These are phyloP conservation scores for Sedum album DNA, from an alignment of 164 flowering plant genomes.

Conservation along the genomic window DNA sequence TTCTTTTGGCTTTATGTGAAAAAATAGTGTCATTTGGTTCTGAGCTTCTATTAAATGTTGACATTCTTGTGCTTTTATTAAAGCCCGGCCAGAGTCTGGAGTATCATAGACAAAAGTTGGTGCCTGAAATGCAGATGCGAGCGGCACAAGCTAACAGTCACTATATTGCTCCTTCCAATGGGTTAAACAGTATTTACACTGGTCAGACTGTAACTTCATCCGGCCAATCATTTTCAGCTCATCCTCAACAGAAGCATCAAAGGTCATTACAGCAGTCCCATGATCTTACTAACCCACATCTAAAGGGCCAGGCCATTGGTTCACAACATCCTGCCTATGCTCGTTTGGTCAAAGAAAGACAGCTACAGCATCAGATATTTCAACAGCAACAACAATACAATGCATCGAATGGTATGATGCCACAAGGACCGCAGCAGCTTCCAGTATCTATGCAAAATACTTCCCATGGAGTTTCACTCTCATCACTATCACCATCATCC, in stretches of 20 bases:
- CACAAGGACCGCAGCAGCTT: conserved; percentile 50
- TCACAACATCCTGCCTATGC: conserved; percentile 59
- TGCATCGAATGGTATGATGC: conserved; percentile 39
- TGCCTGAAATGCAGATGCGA: conserved; percentile 71
- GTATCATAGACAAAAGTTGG: conserved; percentile 64
- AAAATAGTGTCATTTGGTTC: background rate
- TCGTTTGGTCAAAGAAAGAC: conserved; percentile 68
- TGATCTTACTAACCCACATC: conserved; percentile 42
- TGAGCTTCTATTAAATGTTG: background rate
- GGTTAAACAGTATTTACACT: conserved; percentile 45
- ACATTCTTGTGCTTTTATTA: conserved; percentile 6
- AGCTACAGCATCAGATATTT: conserved; percentile 45
- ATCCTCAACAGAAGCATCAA: conserved; percentile 62
- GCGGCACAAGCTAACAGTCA: conserved; percentile 56
- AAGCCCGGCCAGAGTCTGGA: conserved; percentile 60
- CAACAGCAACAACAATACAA: conserved; percentile 41
- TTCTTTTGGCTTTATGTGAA: background rate
- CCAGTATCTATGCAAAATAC: conserved; percentile 48
- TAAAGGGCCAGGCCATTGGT: conserved; percentile 43
- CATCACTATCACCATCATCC: conserved; percentile 49
- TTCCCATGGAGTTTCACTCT: conserved; percentile 36
- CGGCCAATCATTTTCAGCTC: conserved; percentile 51
- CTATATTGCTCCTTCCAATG: conserved; percentile 49
- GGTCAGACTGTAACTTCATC: conserved; percentile 56
- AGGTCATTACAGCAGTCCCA: conserved; percentile 54